These are phyloP conservation scores for Phyllosticta citriasiana DNA, from an alignment of 2,329 filamentous ascomycete species.

Conservation along the genomic window DNA sequence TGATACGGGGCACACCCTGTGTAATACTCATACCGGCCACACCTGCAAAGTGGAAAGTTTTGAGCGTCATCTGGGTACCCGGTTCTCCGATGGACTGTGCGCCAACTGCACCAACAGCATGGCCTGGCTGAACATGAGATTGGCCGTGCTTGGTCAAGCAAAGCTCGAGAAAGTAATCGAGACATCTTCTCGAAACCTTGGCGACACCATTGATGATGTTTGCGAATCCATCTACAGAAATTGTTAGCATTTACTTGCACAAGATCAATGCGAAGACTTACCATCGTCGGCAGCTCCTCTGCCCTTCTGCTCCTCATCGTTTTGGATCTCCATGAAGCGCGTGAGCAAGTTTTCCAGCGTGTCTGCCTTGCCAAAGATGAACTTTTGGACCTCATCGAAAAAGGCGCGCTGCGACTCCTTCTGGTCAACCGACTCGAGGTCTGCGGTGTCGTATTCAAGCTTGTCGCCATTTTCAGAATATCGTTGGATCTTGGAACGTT, in stretches of 20 bases:
- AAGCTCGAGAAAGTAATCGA: conserved; percentile 66
- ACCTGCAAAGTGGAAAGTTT: conserved; percentile 99
- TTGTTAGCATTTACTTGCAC: not conserved
- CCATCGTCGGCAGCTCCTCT: not conserved
- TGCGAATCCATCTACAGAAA: not conserved
- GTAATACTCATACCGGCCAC: conserved; percentile 99
- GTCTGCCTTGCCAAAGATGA: conserved; percentile 54
- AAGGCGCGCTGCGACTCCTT: conserved; percentile 73
- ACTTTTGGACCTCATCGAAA: conserved; percentile 64
- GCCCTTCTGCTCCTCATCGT: conserved; percentile 13
- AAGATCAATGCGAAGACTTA: not conserved
- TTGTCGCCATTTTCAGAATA: conserved; percentile 19
- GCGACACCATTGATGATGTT: conserved; percentile 54
- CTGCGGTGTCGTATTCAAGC: conserved; percentile 21
- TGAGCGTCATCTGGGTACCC: conserved; percentile 97
- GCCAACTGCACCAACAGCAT: conserved; percentile 90
- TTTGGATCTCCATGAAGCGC: conserved; percentile 36
- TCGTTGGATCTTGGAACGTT: conserved; percentile 51
- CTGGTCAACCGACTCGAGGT: conserved; percentile 45
- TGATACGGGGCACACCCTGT: conserved; percentile 97
- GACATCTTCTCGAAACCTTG: conserved; percentile 68
- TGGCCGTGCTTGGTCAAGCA: conserved; percentile 86
- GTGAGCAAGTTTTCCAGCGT: conserved; percentile 24
- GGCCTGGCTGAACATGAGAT: conserved; percentile 85
- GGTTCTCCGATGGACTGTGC: conserved; percentile 97